Evolutionary conservation across 805 yeast species (phyloP).

Genomic region (Saturnispora ahearnii): DNA sequence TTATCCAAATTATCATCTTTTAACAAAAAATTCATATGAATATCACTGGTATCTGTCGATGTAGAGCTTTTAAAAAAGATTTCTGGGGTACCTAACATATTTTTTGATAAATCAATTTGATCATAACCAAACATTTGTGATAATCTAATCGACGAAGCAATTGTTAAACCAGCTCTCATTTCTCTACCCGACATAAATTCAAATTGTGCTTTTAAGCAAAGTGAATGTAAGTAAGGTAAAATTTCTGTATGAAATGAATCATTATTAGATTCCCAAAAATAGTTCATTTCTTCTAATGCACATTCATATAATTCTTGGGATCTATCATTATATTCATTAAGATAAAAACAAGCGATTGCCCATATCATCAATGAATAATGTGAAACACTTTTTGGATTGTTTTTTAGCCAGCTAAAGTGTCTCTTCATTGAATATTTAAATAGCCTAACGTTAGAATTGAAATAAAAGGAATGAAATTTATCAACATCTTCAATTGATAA

Average conservation of each 20-base stretch:
- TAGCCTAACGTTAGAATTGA: slow-evolving; percentile 9
- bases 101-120: slow-evolving; percentile 22
- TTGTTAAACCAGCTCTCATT: slow-evolving; percentile 22
- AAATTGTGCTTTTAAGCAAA: slow-evolving; percentile 19
- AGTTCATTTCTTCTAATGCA: slow-evolving; percentile 12
- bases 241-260: slow-evolving; percentile 14
- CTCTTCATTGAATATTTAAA: slow-evolving; percentile 17
- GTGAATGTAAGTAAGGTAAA: slow-evolving; percentile 21
- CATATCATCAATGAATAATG: slow-evolving; percentile 21
- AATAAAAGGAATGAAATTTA: slow-evolving; percentile 16
- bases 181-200: slow-evolving; percentile 23
- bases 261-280: slow-evolving; percentile 16
- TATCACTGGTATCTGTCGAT: slow-evolving; percentile 6
- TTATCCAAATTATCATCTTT: slow-evolving; percentile 20
- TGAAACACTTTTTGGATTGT: slow-evolving; percentile 15
- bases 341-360: slow-evolving; percentile 15
- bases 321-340: slow-evolving; percentile 15
- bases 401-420: slow-evolving; percentile 14
- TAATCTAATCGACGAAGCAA: slow-evolving; percentile 21
- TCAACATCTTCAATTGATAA: slow-evolving; percentile 18
- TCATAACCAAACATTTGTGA: slow-evolving; percentile 26
- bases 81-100: slow-evolving; percentile 14
- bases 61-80: slow-evolving; percentile 13
- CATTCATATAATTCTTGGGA: slow-evolving; percentile 16
- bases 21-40: slow-evolving; percentile 5